Evolutionary conservation across 108 stramenopile species (phyloP).

Genomic region (Nitzschia putrida): DNA sequence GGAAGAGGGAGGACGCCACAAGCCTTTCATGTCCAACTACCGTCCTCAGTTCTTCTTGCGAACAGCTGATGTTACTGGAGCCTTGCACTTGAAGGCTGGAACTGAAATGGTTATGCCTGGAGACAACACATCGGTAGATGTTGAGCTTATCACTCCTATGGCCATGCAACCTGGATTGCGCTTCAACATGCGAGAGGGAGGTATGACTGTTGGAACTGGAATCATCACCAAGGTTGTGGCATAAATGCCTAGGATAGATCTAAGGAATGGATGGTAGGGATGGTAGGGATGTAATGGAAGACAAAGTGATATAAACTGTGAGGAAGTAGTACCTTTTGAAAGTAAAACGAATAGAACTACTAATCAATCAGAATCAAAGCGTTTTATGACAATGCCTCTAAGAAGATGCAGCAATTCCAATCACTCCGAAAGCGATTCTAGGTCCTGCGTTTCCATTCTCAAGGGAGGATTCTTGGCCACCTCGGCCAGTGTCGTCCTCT

Average conservation of each 20-base stretch:
- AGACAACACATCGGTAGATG: constrained; percentile 93
- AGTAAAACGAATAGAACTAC: background rate
- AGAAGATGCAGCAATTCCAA: constrained; percentile 68
- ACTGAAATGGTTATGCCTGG: constrained; percentile 99
- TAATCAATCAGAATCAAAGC: background rate
- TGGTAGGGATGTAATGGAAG: background rate
- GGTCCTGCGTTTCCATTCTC: constrained; percentile 89
- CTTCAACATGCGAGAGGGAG: constrained; percentile 98
- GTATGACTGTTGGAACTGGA: constrained; percentile 98
- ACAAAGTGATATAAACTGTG: too few relatives aligned
- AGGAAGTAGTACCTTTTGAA: too few relatives aligned
- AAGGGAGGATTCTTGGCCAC: constrained; percentile 87
- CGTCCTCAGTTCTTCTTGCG: constrained; percentile 99
- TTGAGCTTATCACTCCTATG: constrained; percentile 93
- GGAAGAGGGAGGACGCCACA: constrained; percentile 99
- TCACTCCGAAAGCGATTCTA: constrained; percentile 85
- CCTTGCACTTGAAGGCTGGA: constrained; percentile 85
- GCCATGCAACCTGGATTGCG: constrained; percentile 93
- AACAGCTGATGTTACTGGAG: constrained; percentile 97
- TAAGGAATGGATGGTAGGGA: constrained; percentile 3
- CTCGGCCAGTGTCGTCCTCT: constrained; percentile 89
- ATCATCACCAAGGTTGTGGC: constrained; percentile 88
- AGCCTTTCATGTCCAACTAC: constrained; percentile 98
- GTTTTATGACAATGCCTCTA: background rate
- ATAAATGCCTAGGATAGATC: background rate